Percentiles rank a stretch among this genome's conserved stretches.
phyloP scores from a whole-genome alignment of 371 early-diverging fungal species.

The Syncephalastrum monosporum region DNA sequence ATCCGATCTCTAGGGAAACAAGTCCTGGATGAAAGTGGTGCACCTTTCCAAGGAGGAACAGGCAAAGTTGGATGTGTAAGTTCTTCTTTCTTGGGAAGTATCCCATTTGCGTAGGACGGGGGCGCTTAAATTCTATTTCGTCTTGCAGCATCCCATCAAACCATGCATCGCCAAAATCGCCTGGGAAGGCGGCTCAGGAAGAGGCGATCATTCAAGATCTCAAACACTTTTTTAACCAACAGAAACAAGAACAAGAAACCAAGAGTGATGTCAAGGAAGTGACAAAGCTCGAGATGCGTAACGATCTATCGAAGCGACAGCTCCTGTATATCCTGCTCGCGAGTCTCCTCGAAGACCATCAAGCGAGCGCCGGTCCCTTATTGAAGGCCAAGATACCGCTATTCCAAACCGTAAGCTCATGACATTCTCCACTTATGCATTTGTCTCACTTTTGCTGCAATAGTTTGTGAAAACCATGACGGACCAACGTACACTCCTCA shows the following conservation, averaged over 20 bases:
- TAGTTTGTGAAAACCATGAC: conserved; percentile 60
- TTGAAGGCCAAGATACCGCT: conserved; percentile 44
- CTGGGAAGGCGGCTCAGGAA: conserved; percentile 35
- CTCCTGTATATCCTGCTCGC: conserved; percentile 60
- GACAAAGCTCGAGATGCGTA: conserved; percentile 74
- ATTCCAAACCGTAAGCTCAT: conserved; percentile 48
- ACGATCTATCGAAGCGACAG: conserved; percentile 69
- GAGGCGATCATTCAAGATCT: conserved; percentile 50
- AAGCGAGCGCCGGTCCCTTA: conserved; percentile 19
- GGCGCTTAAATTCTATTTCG: no score
- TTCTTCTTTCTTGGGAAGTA: background rate
- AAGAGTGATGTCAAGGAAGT: conserved; percentile 59
- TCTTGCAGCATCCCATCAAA: no score
- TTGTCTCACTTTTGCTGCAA: background rate
- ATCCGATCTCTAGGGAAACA: conserved; percentile 15
- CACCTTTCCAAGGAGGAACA: conserved; percentile 64
- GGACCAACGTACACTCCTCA: conserved; percentile 62
- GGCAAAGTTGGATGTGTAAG: conserved; percentile 52
- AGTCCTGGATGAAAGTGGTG: conserved; percentile 68
- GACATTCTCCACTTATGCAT: no score
- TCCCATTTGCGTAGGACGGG: no score
- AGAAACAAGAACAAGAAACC: conserved; percentile 19
- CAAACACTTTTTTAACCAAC: conserved; percentile 41
- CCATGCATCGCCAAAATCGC: conserved; percentile 1
- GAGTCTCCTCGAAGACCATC: conserved; percentile 53